These are phyloP conservation scores for Bodo saltans DNA, from an alignment of 78 protist species.

Conservation along the genomic window DNA sequence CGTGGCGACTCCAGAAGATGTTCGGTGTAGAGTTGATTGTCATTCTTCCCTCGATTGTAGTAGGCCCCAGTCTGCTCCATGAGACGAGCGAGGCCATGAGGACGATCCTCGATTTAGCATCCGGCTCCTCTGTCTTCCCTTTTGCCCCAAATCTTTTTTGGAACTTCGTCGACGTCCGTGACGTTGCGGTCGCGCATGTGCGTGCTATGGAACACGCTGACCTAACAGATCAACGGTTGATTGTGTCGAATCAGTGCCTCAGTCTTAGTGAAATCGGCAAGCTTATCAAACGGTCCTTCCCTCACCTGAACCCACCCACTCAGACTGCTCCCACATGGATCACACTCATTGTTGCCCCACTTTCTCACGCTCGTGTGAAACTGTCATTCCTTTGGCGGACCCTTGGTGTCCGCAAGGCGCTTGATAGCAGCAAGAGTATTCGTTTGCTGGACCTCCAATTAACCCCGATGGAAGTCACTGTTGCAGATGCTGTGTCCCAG, in stretches of 20 bases:
- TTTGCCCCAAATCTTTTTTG: not conserved
- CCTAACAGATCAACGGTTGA: not conserved
- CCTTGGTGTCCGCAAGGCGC: not conserved
- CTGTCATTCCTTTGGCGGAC: not conserved
- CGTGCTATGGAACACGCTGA: not conserved
- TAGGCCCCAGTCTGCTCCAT: not conserved
- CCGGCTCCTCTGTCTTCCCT: not conserved
- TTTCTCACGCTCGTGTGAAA: not conserved
- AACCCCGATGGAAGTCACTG: not conserved
- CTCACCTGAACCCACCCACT: not conserved
- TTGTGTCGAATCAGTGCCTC: not conserved
- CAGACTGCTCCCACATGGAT: not conserved
- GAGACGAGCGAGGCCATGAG: not conserved
- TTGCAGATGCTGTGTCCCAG: not conserved
- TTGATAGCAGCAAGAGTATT: not conserved
- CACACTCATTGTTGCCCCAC: slow-evolving; percentile 9
- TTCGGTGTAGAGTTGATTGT: not conserved
- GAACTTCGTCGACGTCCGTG: slow-evolving; percentile 10
- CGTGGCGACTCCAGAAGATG: slow-evolving; percentile 7
- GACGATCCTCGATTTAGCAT: not conserved
- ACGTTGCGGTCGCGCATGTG: slow-evolving; percentile 5
- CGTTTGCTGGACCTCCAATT: not conserved
- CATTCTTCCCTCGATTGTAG: not conserved
- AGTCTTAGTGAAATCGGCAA: not conserved
- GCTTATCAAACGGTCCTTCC: not conserved